Evolutionary conservation across 169 alveolate genomes (phyloP).

Genomic region (Cryptosporidium bovis): DNA sequence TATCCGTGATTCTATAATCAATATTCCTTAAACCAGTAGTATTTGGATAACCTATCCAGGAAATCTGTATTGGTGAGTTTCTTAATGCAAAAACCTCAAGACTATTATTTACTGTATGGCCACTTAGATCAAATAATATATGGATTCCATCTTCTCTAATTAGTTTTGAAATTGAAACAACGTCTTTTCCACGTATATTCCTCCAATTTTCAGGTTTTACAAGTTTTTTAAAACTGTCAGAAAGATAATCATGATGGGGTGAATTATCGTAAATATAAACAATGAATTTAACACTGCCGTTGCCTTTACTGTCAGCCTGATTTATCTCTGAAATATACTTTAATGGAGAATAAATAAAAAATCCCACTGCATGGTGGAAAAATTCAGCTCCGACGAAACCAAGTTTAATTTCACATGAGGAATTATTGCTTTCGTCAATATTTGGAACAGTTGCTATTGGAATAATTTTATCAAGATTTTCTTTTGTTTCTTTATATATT

Average conservation of each 20-base stretch:
- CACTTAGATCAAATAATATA: conserved; percentile 85
- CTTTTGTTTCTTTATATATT: not conserved
- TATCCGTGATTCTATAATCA: conserved; percentile 84
- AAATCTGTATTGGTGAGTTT: conserved; percentile 81
- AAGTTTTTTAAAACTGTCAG: conserved; percentile 44
- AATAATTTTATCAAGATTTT: not conserved
- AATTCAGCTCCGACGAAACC: conserved; percentile 72
- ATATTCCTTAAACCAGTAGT: conserved; percentile 83
- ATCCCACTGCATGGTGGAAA: conserved; percentile 71
- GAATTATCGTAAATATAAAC: conserved; percentile 77
- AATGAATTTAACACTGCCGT: conserved; percentile 10
- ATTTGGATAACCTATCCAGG: conserved; percentile 87
- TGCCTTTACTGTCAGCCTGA: not conserved
- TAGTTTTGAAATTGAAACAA: conserved; percentile 75
- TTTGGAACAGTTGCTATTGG: conserved; percentile 39
- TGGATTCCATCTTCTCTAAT: conserved; percentile 82
- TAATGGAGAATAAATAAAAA: conserved; percentile 41
- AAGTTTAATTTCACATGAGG: conserved; percentile 5
- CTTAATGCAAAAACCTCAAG: conserved; percentile 82
- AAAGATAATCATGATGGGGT: conserved; percentile 72
- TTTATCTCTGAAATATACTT: conserved; percentile 45
- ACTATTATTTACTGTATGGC: conserved; percentile 86
- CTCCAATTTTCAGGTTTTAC: conserved; percentile 77
- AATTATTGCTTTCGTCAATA: not conserved
- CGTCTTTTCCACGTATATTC: conserved; percentile 76